Evolutionary conservation across 345 rosid genomes (phyloP).

Genomic region (Eucalyptus melliodora): DNA sequence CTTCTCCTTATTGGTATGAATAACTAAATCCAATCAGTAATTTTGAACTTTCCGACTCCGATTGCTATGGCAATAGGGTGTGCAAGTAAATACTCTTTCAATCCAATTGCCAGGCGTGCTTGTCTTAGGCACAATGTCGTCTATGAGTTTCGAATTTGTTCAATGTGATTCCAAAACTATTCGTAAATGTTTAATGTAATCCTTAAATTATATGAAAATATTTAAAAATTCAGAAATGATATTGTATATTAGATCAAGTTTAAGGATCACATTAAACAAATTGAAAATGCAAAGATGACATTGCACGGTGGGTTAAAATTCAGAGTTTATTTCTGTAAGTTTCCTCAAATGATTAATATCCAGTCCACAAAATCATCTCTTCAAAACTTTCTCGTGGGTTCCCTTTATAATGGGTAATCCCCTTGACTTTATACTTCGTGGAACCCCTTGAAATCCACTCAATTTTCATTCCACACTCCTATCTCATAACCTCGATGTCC

Average conservation of each 20-base stretch:
- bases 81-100: neutral
- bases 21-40: neutral
- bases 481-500: neutral
- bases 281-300: too few species aligned
- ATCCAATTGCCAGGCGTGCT: neutral
- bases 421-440: neutral
- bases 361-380: neutral
- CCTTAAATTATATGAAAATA: too few species aligned
- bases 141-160: too few species aligned
- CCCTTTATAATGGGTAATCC: too few species aligned
- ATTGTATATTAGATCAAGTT: too few species aligned
- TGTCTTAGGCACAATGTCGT: neutral
- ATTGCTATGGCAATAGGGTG: neutral
- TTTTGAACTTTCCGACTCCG: neutral
- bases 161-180: accelerated
- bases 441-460: neutral
- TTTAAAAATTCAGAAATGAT: too few species aligned
- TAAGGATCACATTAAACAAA: too few species aligned
- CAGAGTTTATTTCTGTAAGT: too few species aligned
- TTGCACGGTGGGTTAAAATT: too few species aligned
- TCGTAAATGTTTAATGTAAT: too few species aligned
- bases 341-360: neutral
- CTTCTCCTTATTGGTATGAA: neutral
- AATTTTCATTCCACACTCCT: neutral
- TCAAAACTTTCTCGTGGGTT: neutral